Evolutionary conservation across 768 basidiomycete species (phyloP), one percentile per base, ranked within the genome.

Genomic region (Naganishia randhawae): DNA sequence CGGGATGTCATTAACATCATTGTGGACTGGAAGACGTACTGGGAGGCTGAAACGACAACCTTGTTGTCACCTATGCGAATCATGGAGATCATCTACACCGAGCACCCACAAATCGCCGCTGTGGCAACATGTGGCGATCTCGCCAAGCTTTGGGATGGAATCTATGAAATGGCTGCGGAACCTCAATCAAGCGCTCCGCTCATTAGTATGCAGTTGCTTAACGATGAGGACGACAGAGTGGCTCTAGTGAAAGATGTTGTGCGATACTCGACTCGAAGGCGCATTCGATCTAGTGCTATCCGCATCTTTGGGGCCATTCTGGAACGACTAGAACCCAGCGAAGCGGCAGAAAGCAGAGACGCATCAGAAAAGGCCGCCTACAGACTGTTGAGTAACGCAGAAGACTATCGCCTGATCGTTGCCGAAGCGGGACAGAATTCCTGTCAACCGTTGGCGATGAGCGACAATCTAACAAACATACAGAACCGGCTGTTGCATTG

Each of bases 381-480:
- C 29, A 35, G 22, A 37, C 39, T 68, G 35, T 19, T 68, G 11
- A 29, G n/a, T 3, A 35, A 42, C 9, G 39, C 19, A 11, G 57
- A 29, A 10, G 45, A 51, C 35, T 63, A 48, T 35, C 50, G 48
- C 3, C n/a, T 37, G 16, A 8, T 68, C 19, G 33, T 68, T 9
- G 67, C 57, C 8, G 67, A 68, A 32, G 42, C 67, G 0, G 57
- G 50, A n/a, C 42, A 55, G 11, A 68, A 57, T 35, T 32, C 57
- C 22, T 68, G 54, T 37, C 55, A 68, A 22, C 67, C 67, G 41
- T 19, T 57, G 37, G 33, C 67, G 25, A 51, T 37, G 57, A 51
- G 33, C 57, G 57, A 62, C 45, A 48, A 25, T 27, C 32, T 51
- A 32, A 33, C 35, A 39, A 42, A 48, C 41, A 51, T 25, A 13